Evolutionary conservation across 139 green algal genomes (phyloP).

Genomic region (Chlorokybus atmophyticus): DNA sequence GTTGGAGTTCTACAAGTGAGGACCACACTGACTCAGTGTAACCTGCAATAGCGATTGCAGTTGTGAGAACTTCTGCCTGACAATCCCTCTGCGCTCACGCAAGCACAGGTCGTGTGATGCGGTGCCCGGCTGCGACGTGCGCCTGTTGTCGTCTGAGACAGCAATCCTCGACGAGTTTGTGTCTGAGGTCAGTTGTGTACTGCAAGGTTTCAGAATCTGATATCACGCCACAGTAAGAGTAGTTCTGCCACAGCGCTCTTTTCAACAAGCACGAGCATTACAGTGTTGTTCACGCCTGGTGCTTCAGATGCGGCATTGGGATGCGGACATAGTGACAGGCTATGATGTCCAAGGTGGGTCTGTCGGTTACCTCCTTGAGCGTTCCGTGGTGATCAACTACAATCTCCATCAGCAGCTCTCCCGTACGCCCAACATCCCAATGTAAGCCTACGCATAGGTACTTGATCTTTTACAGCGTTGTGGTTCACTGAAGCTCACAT

Average conservation of each 20-base stretch:
- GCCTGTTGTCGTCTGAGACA: conserved; percentile 28
- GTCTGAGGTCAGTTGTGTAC: too few species aligned
- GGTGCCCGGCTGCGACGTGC: conserved; percentile 1
- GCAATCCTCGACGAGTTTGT: conserved; percentile 53
- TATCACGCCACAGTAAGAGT: too few species aligned
- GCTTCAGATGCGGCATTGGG: conserved; percentile 41
- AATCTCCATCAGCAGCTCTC: conserved; percentile 49
- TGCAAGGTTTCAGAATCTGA: too few species aligned
- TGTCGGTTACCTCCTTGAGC: conserved; percentile 76
- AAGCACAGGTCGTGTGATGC: not conserved
- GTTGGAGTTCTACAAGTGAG: too few species aligned
- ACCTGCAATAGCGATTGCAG: too few species aligned
- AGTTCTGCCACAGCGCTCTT: too few species aligned
- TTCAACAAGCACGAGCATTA: too few species aligned
- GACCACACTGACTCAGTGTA: too few species aligned
- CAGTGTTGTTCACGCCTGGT: too few species aligned
- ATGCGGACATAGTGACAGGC: conserved; percentile 85
- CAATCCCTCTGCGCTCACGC: not conserved
- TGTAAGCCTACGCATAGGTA: too few species aligned
- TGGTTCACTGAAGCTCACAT: too few species aligned
- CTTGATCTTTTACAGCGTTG: too few species aligned
- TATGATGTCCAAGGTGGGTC: conserved; percentile 73
- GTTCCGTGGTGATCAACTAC: conserved; percentile 33
- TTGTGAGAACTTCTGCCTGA: not conserved
- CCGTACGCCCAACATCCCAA: conserved; percentile 31